These are phyloP conservation scores for Nitzschia sp. DNA, from an alignment of 108 stramenopile genomes.

Conservation along the genomic window DNA sequence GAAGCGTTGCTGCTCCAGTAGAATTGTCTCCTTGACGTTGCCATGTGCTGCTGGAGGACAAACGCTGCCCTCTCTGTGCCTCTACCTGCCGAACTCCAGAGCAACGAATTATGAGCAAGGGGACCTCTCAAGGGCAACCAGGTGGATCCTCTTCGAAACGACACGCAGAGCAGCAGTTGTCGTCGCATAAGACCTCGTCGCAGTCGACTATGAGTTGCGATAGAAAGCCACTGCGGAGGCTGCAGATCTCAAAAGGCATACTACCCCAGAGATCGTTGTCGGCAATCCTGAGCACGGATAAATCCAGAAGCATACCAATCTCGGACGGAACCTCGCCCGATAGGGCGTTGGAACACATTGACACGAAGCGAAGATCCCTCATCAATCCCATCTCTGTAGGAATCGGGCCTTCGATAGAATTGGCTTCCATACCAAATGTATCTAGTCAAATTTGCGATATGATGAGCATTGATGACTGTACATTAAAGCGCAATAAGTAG, in stretches of 20 bases:
- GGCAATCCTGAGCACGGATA: neutral
- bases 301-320: neutral
- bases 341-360: neutral
- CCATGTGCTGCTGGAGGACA: too few species aligned
- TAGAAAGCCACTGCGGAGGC: neutral
- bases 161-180: neutral
- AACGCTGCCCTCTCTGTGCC: too few species aligned
- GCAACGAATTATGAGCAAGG: too few species aligned
- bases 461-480: too few species aligned
- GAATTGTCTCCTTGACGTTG: too few species aligned
- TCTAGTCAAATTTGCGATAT: too few species aligned
- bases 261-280: conserved; percentile 8
- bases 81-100: too few species aligned
- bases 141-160: neutral
- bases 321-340: conserved; percentile 15
- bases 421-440: conserved; percentile 26
- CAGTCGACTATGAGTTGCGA: conserved; percentile 1
- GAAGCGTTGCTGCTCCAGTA: too few species aligned
- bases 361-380: neutral
- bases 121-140: too few species aligned
- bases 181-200: neutral
- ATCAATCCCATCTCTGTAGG: conserved; percentile 13
- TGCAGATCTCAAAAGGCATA: conserved; percentile 18
- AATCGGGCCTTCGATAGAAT: conserved; percentile 31
- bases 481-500: too few species aligned